Evolutionary conservation across 495 filamentous ascomycete genomes (phyloP).

Genomic region (Xylaria bambusicola): DNA sequence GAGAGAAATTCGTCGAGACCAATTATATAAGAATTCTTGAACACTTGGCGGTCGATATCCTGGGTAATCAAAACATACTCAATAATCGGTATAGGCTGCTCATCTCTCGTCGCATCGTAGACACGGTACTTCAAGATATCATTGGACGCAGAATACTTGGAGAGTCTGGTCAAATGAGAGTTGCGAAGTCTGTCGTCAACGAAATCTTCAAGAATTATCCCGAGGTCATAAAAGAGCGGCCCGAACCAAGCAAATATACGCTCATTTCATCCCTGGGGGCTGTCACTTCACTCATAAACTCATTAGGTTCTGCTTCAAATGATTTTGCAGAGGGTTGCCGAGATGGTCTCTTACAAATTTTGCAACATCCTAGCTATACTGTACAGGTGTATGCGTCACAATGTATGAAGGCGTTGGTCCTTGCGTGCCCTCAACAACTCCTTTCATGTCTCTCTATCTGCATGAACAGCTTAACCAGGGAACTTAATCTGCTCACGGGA

Average conservation of each 20-base stretch:
- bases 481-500: constrained; percentile 74
- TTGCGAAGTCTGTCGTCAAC: constrained; percentile 80
- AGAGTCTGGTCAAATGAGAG: constrained; percentile 81
- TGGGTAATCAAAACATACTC: constrained; percentile 72
- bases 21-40: constrained; percentile 78
- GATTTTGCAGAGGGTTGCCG: constrained; percentile 76
- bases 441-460: constrained; percentile 90
- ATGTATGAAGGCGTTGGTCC: constrained; percentile 81
- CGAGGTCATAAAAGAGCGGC: constrained; percentile 85
- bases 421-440: constrained; percentile 89
- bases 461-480: constrained; percentile 91
- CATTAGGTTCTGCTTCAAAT: constrained; percentile 78
- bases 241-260: constrained; percentile 86
- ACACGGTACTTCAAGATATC: constrained; percentile 79
- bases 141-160: constrained; percentile 81
- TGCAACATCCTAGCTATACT: constrained; percentile 94
- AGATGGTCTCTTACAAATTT: constrained; percentile 84
- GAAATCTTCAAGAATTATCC: constrained; percentile 92
- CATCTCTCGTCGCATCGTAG: constrained; percentile 81
- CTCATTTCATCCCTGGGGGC: constrained; percentile 79
- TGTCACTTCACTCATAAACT: constrained; percentile 73
- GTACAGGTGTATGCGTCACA: constrained; percentile 87
- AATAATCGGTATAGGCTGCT: constrained; percentile 88
- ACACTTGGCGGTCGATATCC: constrained; percentile 76
- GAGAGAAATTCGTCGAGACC: constrained; percentile 73